Percentiles rank a stretch among this genome's conserved stretches.
Evolutionary conservation across 2,329 filamentous ascomycete species (phyloP).

Genomic region (Paecilomyces niveus): DNA sequence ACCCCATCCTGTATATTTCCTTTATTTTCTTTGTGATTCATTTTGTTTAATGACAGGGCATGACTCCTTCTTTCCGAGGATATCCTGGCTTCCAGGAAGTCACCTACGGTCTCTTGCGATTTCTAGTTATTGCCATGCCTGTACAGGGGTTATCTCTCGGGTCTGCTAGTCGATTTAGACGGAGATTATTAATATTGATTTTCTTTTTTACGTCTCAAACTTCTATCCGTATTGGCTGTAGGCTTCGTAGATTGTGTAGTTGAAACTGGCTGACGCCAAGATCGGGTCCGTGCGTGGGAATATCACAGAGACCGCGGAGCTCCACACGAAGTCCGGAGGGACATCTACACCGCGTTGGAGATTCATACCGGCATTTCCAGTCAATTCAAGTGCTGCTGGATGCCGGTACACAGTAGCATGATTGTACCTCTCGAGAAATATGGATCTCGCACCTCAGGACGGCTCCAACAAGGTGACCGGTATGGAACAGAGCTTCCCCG

Average conservation of each 20-base stretch:
- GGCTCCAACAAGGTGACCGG: conserved; percentile 69
- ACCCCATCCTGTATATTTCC: conserved; percentile 10
- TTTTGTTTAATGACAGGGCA: conserved; percentile 27
- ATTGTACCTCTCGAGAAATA: conserved; percentile 23
- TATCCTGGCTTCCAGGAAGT: not conserved
- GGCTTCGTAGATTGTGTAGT: not conserved
- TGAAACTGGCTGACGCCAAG: conserved; percentile 4
- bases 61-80: conserved; percentile 12
- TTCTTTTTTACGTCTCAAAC: not conserved
- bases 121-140: not conserved
- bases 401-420: conserved; percentile 14
- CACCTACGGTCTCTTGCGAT: not conserved
- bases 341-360: not conserved
- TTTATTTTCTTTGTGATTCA: conserved; percentile 10
- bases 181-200: not conserved
- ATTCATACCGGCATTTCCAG: not conserved
- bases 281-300: conserved; percentile 7
- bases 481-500: conserved; percentile 27
- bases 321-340: not conserved
- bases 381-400: conserved; percentile 14
- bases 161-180: conserved; percentile 3
- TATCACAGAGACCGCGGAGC: not conserved
- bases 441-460: conserved; percentile 39
- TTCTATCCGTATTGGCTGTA: not conserved
- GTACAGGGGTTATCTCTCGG: conserved; percentile 2